Evolutionary conservation across 2,329 filamentous ascomycete species (phyloP).

Genomic region (Colletotrichum siamense): DNA sequence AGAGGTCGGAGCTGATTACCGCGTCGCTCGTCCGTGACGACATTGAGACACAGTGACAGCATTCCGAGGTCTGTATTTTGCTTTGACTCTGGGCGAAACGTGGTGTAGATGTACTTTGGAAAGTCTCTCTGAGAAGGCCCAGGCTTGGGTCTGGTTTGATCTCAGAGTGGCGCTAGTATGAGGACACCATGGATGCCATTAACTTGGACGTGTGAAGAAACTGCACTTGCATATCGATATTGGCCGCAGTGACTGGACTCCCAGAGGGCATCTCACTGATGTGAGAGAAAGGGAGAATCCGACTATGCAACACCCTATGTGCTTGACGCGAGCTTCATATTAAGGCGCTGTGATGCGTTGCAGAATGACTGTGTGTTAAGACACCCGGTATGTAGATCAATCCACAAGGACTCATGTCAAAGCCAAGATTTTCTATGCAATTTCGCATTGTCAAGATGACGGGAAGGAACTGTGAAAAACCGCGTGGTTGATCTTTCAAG

Average conservation of each 20-base stretch:
- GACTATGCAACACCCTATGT: background rate
- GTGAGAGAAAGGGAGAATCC: background rate
- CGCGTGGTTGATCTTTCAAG: background rate
- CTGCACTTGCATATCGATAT: background rate
- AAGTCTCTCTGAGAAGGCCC: background rate
- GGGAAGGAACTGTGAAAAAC: background rate
- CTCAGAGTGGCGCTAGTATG: background rate
- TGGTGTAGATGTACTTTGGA: background rate
- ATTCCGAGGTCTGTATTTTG: background rate
- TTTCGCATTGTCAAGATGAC: background rate
- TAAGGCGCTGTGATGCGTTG: background rate
- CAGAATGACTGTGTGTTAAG: background rate
- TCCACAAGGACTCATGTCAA: background rate
- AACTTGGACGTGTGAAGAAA: background rate
- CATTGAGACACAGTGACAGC: background rate
- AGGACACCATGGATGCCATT: background rate
- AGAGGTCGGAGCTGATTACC: background rate
- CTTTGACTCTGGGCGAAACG: background rate
- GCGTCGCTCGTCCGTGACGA: background rate
- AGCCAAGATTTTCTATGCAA: background rate
- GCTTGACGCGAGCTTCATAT: background rate
- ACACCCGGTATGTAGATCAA: background rate
- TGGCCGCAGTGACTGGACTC: background rate
- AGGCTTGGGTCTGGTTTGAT: background rate
- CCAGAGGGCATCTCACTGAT: background rate